Evolutionary conservation across 345 rosid species (phyloP), one percentile per base, ranked within the genome.

Genomic region (Citrus trifoliata): DNA sequence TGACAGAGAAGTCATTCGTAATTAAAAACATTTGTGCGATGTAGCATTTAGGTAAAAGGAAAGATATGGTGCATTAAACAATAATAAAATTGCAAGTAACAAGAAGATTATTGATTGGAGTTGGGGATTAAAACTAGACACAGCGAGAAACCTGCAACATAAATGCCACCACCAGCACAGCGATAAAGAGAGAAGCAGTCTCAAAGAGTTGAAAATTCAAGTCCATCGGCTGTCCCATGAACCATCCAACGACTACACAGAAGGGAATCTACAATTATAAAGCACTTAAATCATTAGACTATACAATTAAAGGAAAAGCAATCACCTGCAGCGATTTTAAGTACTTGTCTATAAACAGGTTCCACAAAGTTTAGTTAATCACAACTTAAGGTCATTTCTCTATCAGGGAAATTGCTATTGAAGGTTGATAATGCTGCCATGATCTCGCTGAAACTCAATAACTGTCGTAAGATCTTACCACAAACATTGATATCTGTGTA

Each of bases 401-500:
- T 9, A n/a, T 53, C 38, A 71, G 32, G 32, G 60, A 71, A 71
- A 56, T 32, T 22, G 46, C 13, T 25, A 38, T 14, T 24, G 19
- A 16, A 14, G 46, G 64, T 24, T 13, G 48, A 24, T 53, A 33
- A 33, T 32, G 48, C 60, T 33, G 33, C 75, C 33, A 46, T 32
- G 10, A 30, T 27, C 10, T 71, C 56, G 0, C 46, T 22, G 22
- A 55, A 56, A 33, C 40, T 60, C 32, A n/a, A 35, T 19, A 30
- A 65, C 27, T 53, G 40, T 51, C 38, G 38, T 28, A 79, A 40
- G 62, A 30, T 84, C 91, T 56, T 88, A 95, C 99, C 84, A 91
- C 97, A 79, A 95, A 95, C 99, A 95, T 92, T n/a, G 99, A 88
- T 75, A 95, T 92, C 84, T 93, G 98, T n/a, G 95, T 95, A 7